phyloP scores from a whole-genome alignment of 2,329 filamentous ascomycete species.

The Neofusicoccum laricinum region DNA sequence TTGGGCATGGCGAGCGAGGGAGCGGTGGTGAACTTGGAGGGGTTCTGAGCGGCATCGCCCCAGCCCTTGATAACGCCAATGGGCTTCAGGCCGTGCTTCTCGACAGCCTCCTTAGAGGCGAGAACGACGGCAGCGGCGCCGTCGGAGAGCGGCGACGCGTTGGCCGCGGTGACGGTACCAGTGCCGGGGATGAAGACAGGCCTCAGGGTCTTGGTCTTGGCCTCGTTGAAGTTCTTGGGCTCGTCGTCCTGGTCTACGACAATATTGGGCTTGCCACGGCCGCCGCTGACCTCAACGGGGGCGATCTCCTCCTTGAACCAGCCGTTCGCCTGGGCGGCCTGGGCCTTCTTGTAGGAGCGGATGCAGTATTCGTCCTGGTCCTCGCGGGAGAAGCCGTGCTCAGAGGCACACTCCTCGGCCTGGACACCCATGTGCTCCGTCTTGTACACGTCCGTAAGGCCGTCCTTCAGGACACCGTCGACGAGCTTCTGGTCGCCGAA shows the following conservation, averaged over 20 bases:
- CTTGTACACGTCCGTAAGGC: slow-evolving; percentile 90
- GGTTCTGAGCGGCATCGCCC: slow-evolving; percentile 89
- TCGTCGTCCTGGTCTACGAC: slow-evolving; percentile 86
- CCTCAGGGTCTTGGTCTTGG: slow-evolving; percentile 54
- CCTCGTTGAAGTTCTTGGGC: slow-evolving; percentile 75
- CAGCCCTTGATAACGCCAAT: slow-evolving; percentile 96
- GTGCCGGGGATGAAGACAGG: slow-evolving; percentile 77
- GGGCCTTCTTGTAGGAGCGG: slow-evolving; percentile 88
- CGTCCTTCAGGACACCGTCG: slow-evolving; percentile 91
- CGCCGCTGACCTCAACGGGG: slow-evolving; percentile 81
- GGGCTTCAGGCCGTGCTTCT: slow-evolving; percentile 86
- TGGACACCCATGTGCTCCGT: slow-evolving; percentile 96
- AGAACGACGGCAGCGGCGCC: slow-evolving; percentile 90
- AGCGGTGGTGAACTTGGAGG: slow-evolving; percentile 92
- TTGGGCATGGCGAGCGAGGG: slow-evolving; percentile 94
- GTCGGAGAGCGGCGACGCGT: slow-evolving; percentile 94
- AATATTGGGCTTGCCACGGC: slow-evolving; percentile 83
- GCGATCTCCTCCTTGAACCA: slow-evolving; percentile 83
- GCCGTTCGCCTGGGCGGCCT: slow-evolving; percentile 77
- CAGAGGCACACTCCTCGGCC: slow-evolving; percentile 85
- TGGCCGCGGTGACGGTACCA: slow-evolving; percentile 92
- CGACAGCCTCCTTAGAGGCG: slow-evolving; percentile 89
- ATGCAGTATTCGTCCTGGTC: slow-evolving; percentile 96
- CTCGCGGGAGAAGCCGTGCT: slow-evolving; percentile 78
- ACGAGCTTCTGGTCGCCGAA: slow-evolving; percentile 88